Percentiles rank a stretch among this genome's conserved stretches.
phyloP scores from a whole-genome alignment of 768 basidiomycete genomes.

The Suillus bovinus region DNA sequence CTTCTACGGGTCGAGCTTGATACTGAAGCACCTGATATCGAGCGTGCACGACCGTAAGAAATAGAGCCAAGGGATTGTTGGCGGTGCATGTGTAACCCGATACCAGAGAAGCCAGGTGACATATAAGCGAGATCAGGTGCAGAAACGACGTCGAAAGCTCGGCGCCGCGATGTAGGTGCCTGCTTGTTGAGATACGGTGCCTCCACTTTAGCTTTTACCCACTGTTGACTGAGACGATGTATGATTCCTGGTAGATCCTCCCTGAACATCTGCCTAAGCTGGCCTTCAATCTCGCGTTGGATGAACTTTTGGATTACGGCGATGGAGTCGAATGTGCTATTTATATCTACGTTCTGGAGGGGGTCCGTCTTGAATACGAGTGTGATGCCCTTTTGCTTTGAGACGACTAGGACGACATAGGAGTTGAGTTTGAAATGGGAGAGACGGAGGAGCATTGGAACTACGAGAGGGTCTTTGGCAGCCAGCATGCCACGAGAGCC shows the following conservation, averaged over 20 bases:
- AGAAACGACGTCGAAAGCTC: constrained; percentile 40
- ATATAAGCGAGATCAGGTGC: constrained; percentile 39
- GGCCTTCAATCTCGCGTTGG: constrained; percentile 95
- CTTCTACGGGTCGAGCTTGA: constrained; percentile 32
- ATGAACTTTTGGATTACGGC: constrained; percentile 98
- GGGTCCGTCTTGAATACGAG: constrained; percentile 99
- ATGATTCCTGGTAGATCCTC: constrained; percentile 97
- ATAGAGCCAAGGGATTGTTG: constrained; percentile 23
- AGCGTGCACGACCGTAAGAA: constrained; percentile 35
- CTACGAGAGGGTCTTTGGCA: constrained; percentile 92
- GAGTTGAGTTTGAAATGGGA: constrained; percentile 94
- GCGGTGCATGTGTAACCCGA: constrained; percentile 23
- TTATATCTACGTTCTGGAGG: constrained; percentile 96
- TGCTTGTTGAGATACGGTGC: constrained; percentile 77
- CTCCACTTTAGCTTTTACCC: constrained; percentile 93
- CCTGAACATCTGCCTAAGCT: constrained; percentile 96
- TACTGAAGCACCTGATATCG: constrained; percentile 43
- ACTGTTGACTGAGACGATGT: constrained; percentile 92
- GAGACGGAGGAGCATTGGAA: constrained; percentile 96
- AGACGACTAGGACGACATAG: constrained; percentile 96
- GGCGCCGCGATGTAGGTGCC: constrained; percentile 37
- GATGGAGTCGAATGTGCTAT: constrained; percentile 96
- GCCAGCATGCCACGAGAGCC: constrained; percentile 88
- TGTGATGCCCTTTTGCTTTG: constrained; percentile 96
- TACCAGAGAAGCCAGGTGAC: constrained; percentile 18